Base-by-base conservation (phyloP, 352 stramenopile genomes). In the Globisporangium abappressorium region DNA sequence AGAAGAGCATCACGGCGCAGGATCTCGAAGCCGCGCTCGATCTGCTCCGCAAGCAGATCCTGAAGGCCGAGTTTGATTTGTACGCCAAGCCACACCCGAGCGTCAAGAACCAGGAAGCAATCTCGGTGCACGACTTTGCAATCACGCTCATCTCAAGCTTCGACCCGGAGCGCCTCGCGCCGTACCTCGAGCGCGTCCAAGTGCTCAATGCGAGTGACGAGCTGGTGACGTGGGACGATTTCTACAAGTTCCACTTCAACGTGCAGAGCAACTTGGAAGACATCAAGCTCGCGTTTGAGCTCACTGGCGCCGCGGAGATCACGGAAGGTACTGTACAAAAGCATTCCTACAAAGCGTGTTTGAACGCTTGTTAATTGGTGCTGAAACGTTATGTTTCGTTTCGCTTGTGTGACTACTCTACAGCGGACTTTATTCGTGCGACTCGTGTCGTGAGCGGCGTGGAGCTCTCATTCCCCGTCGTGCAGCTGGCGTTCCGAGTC, bases 41-140 rank as follows among this genome's bases (percentile, higher is more conserved):
- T 65, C 54, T 66, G 64, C 58, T 92, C 30, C 80, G 82, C 47
- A 81, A 87, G 47, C 70, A 87, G 49, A 83, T 93, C 15, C 70
- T 93, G 11, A 75, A 74, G 43, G 82, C 79, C 6, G 82, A 93
- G 70, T 93, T 91, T 62, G 85, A 93, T 68, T 54, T 91, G 38
- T 93, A 90, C 67, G 83, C 84, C 9, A 82, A 74, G 22, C 61
- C 73, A 28, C 68, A 86, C 63, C 76, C 77, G 54, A 68, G 26
- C 15, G 26, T 72, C 43, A 89, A 81, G 56, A 75, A 71, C 55
- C 69, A 78, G 38, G 61, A 72, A 22, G 79, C 73, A 36, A 78
- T 93, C 58, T 91, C 83, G 11, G 80, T 93, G 3, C 83, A 93
- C 57, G 85, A 93, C 73, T 93, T 92, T 59, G 84, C 85, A 18